These are phyloP conservation scores for Dissophora ornata DNA, from an alignment of 192 early-diverging fungal species.

Conservation along the genomic window DNA sequence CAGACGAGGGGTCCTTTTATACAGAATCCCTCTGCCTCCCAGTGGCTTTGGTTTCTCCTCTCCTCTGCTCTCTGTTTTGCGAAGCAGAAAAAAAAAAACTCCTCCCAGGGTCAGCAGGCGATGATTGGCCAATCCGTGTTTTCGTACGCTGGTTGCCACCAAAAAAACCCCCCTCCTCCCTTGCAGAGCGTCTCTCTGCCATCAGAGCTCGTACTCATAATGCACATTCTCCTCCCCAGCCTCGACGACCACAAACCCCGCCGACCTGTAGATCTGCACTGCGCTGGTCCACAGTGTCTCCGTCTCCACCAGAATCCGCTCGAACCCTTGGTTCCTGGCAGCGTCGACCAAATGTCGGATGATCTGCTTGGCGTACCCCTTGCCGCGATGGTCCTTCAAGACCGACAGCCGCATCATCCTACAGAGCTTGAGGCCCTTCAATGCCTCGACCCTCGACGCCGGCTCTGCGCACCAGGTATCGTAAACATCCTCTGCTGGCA, in stretches of 20 bases:
- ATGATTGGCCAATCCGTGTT: not conserved
- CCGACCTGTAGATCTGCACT: conserved; percentile 26
- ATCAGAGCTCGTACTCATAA: conserved; percentile 21
- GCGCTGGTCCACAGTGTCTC: conserved; percentile 31
- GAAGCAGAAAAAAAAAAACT: conserved; percentile 7
- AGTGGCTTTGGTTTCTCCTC: conserved; percentile 2
- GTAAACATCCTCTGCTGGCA: conserved; percentile 41
- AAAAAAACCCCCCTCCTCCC: not conserved
- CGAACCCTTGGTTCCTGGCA: conserved; percentile 18
- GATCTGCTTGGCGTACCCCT: conserved; percentile 32
- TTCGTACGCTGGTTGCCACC: conserved; percentile 1
- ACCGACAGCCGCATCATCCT: conserved; percentile 49
- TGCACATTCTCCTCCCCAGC: conserved; percentile 17
- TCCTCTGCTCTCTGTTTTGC: too few relatives aligned
- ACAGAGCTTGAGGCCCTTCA: conserved; percentile 4
- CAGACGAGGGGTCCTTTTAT: conserved; percentile 13
- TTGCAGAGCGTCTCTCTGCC: not conserved
- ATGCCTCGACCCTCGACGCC: not conserved
- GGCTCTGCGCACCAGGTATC: conserved; percentile 36
- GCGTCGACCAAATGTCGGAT: conserved; percentile 10
- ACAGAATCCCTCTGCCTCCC: not conserved
- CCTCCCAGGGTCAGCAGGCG: not conserved
- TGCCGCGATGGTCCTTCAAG: conserved; percentile 17
- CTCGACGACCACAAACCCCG: conserved; percentile 27
- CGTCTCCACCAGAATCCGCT: conserved; percentile 40